Base-by-base conservation (phyloP, 805 yeast species). In the Alloascoidea hylecoeti region DNA sequence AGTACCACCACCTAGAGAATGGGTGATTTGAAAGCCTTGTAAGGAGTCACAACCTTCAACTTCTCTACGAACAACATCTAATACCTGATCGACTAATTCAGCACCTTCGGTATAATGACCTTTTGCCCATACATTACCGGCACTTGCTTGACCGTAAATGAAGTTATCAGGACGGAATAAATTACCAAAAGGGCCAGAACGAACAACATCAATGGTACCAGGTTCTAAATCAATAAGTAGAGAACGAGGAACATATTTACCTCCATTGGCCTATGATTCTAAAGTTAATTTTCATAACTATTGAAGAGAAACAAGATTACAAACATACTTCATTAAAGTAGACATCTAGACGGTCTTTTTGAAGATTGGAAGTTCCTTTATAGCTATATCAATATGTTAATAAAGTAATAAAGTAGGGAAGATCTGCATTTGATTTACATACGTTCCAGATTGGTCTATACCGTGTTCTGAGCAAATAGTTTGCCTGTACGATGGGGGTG, bases 81-180 rank as follows among this genome's bases (percentile, higher is more conserved):
- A 61, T 15, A 86, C 95, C 16, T 85, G 72, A 53, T 86, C 95
- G 34, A 83, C 88, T 47, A 86, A 69, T 66, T 86, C 96, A 3
- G 96, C 95, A 50, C 96, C 96, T 61, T 86, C 96, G 30, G 96
- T 86, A 67, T 86, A 86, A 63, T 82, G 92, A 55, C 96, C 96
- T 60, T 85, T 86, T 40, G 96, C 96, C 96, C 96, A 86, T 50
- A 83, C 94, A 54, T 86, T 86, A 51, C 95, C 96, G 1, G 96
- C 96, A 17, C 94, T 82, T 18, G 88, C 74, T 60, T 84, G 94
- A 36, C 95, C 95, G 53, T 75, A 81, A 45, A 86, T 80, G 51
- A 74, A 77, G 64, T 85, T 85, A 57, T 86, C 96, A 18, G 96
- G 96, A 62, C 96, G 80, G 61, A 84, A 86, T 47, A 86, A 64